A percentile compares a stretch with the other conserved stretches of the same genome.
phyloP scores from a whole-genome alignment of 305 asterid genomes.

The Nicotiana rustica region DNA sequence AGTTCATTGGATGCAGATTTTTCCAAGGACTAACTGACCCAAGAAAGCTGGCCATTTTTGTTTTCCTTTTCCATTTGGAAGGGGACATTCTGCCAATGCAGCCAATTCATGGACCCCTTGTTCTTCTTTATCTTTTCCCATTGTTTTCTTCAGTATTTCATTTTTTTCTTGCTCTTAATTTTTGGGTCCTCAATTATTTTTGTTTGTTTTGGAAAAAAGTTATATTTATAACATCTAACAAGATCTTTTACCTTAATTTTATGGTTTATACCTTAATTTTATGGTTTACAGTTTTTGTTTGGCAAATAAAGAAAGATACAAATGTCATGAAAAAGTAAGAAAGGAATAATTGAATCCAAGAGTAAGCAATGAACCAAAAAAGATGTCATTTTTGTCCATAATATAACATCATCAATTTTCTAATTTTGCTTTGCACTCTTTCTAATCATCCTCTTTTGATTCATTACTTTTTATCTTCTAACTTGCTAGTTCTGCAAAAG shows the following conservation, averaged over 20 bases:
- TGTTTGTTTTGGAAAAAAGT: no score
- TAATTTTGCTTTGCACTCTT: neutral
- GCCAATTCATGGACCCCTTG: slow-evolving; percentile 41
- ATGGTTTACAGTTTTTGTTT: neutral
- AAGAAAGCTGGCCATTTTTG: slow-evolving; percentile 36
- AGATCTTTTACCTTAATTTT: no score
- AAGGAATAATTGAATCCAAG: no score
- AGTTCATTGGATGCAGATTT: slow-evolving; percentile 16
- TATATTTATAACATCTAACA: neutral
- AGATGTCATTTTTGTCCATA: neutral
- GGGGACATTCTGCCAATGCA: slow-evolving; percentile 34
- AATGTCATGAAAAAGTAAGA: no score
- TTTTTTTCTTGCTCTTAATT: slow-evolving; percentile 36
- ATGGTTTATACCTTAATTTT: neutral
- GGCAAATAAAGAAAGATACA: neutral
- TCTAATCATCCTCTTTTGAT: neutral
- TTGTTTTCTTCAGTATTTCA: neutral
- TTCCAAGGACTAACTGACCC: slow-evolving; percentile 18
- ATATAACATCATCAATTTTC: neutral
- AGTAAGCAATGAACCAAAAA: neutral
- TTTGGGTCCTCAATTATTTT: slow-evolving; percentile 25
- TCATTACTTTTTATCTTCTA: neutral
- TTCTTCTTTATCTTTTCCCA: neutral
- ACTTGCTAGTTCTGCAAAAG: neutral
- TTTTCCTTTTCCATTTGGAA: neutral